These are phyloP conservation scores for Microdochium bolleyi DNA, from an alignment of 2,329 filamentous ascomycete genomes.

Conservation along the genomic window DNA sequence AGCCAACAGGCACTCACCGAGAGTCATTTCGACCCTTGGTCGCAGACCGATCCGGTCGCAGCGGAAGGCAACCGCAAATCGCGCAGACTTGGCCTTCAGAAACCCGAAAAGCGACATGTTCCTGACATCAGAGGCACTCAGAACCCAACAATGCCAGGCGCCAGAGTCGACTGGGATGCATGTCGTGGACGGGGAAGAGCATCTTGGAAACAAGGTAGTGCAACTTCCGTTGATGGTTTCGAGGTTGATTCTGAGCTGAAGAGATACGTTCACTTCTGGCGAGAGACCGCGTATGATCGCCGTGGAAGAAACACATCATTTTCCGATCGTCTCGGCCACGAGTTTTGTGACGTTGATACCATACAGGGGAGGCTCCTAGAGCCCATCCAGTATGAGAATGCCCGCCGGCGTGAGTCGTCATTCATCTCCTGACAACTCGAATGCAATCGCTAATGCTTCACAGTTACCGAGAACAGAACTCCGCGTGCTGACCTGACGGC, in stretches of 20 bases:
- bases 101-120: too few relatives aligned
- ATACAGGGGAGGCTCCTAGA: slow-evolving; percentile 22
- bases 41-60: background rate
- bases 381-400: slow-evolving; percentile 22
- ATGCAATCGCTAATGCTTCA: background rate
- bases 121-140: background rate
- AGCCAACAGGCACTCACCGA: too few relatives aligned
- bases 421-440: background rate
- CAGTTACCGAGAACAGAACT: background rate
- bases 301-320: background rate
- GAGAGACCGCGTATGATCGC: slow-evolving; percentile 1
- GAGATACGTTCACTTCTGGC: slow-evolving; percentile 10
- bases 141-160: background rate
- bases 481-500: too few relatives aligned
- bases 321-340: slow-evolving; percentile 9
- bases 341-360: slow-evolving; percentile 27
- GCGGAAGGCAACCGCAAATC: too few relatives aligned
- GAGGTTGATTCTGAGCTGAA: slow-evolving; percentile 2
- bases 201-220: background rate
- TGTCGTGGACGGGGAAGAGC: background rate
- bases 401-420: slow-evolving; percentile 10
- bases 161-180: background rate
- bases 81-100: too few relatives aligned
- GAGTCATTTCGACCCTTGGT: too few relatives aligned
- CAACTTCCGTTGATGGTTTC: slow-evolving; percentile 5